These are phyloP conservation scores for Ustilago trichophora DNA, from an alignment of 1,284 basidiomycete species.

Conservation along the genomic window DNA sequence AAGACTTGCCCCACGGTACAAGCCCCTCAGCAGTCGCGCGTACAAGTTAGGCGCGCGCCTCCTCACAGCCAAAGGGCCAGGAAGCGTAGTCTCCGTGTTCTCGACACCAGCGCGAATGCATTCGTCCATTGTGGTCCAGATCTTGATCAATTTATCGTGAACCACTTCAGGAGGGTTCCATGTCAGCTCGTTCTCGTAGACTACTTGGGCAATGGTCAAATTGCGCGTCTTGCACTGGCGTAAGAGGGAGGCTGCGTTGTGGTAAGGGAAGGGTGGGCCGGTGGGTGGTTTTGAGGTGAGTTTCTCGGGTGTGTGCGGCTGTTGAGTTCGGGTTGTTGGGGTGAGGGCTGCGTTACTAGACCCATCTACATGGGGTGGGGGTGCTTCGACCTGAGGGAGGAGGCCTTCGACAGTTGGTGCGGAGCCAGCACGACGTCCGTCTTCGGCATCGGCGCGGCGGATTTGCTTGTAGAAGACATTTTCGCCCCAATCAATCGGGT, in stretches of 20 bases:
- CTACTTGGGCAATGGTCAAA: conserved; percentile 73
- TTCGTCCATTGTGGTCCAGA: conserved; percentile 93
- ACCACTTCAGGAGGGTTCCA: conserved; percentile 59
- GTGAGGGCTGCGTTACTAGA: not conserved
- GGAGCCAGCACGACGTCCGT: conserved; percentile 71
- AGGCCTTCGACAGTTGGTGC: conserved; percentile 9
- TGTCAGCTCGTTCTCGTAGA: conserved; percentile 88
- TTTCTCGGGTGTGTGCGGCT: conserved; percentile 7
- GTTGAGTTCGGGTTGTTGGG: not conserved
- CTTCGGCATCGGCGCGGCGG: conserved; percentile 80
- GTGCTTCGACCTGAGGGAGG: conserved; percentile 19
- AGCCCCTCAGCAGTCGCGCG: conserved; percentile 85
- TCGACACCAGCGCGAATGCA: conserved; percentile 89
- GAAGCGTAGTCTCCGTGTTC: conserved; percentile 78
- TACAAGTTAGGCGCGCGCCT: conserved; percentile 68
- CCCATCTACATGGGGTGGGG: not conserved
- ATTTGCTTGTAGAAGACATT: conserved; percentile 96
- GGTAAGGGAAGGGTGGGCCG: conserved; percentile 82
- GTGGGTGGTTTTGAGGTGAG: conserved; percentile 11
- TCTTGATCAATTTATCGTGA: conserved; percentile 66
- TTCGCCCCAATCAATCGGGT: conserved; percentile 76
- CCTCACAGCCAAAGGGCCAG: conserved; percentile 75
- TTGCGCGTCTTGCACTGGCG: conserved; percentile 83
- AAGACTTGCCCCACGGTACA: conserved; percentile 53
- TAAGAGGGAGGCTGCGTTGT: conserved; percentile 80